A percentile compares a stretch with the other conserved stretches of the same genome.
Evolutionary conservation across 768 basidiomycete genomes (phyloP).

Genomic region (Royoungia palumana): DNA sequence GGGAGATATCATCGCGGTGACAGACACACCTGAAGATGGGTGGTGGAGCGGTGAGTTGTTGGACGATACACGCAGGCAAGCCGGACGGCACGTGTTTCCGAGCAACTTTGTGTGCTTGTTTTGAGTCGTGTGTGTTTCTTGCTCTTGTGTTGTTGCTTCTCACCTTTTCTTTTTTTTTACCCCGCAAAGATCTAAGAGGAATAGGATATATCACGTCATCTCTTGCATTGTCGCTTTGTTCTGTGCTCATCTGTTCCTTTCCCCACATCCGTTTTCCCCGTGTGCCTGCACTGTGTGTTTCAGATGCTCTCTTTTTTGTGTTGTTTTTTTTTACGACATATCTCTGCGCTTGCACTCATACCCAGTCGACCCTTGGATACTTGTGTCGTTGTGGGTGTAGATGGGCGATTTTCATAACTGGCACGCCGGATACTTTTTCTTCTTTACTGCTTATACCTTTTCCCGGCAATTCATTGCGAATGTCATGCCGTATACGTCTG

Average conservation of each 20-base stretch:
- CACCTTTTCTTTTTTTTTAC: not conserved
- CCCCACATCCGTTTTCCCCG: no score
- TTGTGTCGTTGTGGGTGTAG: no score
- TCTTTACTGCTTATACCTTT: no score
- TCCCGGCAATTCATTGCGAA: no score
- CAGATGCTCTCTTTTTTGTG: no score
- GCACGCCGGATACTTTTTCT: no score
- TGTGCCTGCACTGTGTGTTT: no score
- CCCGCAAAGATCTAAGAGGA: slow-evolving; percentile 8
- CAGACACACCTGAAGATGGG: slow-evolving; percentile 89
- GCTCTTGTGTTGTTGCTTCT: not conserved
- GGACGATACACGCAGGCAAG: slow-evolving; percentile 69
- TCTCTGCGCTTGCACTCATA: no score
- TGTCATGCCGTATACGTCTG: no score
- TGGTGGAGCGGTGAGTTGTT: slow-evolving; percentile 95
- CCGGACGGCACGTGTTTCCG: slow-evolving; percentile 77
- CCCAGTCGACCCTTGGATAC: no score
- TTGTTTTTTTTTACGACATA: no score
- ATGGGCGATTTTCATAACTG: no score
- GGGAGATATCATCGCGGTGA: slow-evolving; percentile 95
- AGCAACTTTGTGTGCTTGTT: slow-evolving; percentile 87
- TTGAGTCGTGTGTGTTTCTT: slow-evolving; percentile 29
- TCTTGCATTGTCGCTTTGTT: not conserved
- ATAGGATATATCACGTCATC: slow-evolving; percentile 8
- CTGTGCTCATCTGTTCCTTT: not conserved